phyloP scores from a whole-genome alignment of 2,329 filamentous ascomycete species.

The Hypoxylon sp. region DNA sequence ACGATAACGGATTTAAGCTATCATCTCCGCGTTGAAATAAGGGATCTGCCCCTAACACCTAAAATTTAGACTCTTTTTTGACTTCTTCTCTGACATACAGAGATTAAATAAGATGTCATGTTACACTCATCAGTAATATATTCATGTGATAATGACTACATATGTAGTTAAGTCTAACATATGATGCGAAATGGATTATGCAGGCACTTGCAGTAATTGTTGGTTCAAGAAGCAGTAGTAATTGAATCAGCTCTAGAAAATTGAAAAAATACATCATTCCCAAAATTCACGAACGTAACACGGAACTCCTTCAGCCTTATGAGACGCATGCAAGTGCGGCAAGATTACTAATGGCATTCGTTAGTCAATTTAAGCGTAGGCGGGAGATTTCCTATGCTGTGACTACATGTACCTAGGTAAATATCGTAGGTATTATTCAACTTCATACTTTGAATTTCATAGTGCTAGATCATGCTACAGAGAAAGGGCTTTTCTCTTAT shows the following conservation, averaged over 20 bases:
- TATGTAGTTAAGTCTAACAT: not conserved
- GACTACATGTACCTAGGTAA: not conserved
- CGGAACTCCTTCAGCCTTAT: not conserved
- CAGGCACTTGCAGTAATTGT: not conserved
- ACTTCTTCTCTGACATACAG: not conserved
- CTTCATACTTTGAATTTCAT: not conserved
- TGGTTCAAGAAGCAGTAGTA: not conserved
- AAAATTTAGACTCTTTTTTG: not conserved
- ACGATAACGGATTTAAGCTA: conserved; percentile 20
- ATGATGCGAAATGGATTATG: not conserved
- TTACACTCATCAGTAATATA: not conserved
- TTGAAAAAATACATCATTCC: not conserved
- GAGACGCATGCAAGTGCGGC: not conserved
- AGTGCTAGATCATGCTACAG: not conserved
- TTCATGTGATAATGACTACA: not conserved
- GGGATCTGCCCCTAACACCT: not conserved
- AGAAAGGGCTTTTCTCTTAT: not conserved
- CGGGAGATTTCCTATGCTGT: not conserved
- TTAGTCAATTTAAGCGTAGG: not conserved
- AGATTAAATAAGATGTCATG: not conserved
- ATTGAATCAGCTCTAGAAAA: conserved; percentile 5
- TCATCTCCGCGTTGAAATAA: conserved; percentile 20
- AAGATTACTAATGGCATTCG: not conserved
- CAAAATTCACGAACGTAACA: not conserved
- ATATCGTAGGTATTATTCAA: not conserved